These are phyloP conservation scores for Baorangia bicolor DNA, from an alignment of 768 basidiomycete species.

Conservation along the genomic window DNA sequence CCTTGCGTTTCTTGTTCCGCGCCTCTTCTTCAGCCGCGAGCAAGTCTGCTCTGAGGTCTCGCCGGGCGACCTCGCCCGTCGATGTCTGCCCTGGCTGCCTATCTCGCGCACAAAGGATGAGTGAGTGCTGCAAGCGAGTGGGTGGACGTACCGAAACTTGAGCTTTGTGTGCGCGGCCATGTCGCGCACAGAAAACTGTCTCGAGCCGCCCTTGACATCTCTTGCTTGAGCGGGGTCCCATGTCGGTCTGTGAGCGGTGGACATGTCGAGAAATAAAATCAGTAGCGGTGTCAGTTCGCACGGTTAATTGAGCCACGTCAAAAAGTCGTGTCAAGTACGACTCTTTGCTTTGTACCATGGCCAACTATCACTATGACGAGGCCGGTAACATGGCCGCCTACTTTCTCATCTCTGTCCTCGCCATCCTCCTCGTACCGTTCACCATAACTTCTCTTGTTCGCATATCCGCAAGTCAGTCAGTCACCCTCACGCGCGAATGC, in stretches of 20 bases:
- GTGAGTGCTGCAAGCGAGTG: background rate
- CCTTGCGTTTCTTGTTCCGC: constrained; percentile 87
- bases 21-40: constrained; percentile 85
- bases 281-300: no score
- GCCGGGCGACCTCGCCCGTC: constrained; percentile 66
- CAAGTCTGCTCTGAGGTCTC: constrained; percentile 83
- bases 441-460: constrained; percentile 52
- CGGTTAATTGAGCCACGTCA: constrained; percentile 16
- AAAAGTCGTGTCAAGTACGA: no score
- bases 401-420: constrained; percentile 88
- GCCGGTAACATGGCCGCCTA: constrained; percentile 84
- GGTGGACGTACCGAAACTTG: constrained; percentile 78
- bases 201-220: constrained; percentile 88
- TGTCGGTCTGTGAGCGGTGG: constrained; percentile 91
- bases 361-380: constrained; percentile 85
- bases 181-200: constrained; percentile 90
- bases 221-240: constrained; percentile 97
- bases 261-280: no score
- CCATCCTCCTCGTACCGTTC: constrained; percentile 77
- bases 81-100: constrained; percentile 93
- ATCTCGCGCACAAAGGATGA: background rate
- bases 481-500: background rate
- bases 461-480: constrained; percentile 43
- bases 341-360: constrained; percentile 38
- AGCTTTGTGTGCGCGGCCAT: constrained; percentile 96